These are phyloP conservation scores for Mimosa bimucronata DNA, from an alignment of 306 rosid genomes.

Conservation along the genomic window DNA sequence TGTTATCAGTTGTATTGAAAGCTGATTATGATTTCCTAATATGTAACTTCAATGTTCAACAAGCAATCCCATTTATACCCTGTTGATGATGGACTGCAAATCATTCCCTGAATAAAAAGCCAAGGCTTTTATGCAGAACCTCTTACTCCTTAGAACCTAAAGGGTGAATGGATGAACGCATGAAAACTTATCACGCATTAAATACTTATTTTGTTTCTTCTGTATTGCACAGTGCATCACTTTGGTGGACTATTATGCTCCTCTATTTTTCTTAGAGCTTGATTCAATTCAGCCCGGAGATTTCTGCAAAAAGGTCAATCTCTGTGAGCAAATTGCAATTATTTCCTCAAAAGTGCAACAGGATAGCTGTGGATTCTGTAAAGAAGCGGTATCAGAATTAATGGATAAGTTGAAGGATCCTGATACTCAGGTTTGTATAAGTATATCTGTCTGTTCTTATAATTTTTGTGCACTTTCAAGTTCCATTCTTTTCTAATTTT, in stretches of 20 bases:
- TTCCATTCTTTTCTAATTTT: neutral
- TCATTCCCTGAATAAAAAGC: neutral
- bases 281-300: slow-evolving; percentile 57
- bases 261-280: slow-evolving; percentile 75
- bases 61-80: neutral
- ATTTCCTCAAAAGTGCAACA: slow-evolving; percentile 58
- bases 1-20: neutral
- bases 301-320: slow-evolving; percentile 69
- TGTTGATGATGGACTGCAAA: slow-evolving; percentile 7
- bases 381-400: slow-evolving; percentile 62
- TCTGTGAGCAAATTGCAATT: slow-evolving; percentile 59
- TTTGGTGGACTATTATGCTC: slow-evolving; percentile 83
- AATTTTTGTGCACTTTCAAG: slow-evolving; percentile 3
- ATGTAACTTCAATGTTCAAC: slow-evolving; percentile 16
- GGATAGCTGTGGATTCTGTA: slow-evolving; percentile 72
- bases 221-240: slow-evolving; percentile 57
- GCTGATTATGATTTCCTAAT: neutral
- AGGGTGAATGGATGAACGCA: slow-evolving; percentile 13
- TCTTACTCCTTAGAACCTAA: neutral
- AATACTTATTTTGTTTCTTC: slow-evolving; percentile 22
- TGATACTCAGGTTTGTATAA: slow-evolving; percentile 64
- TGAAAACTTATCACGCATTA: neutral
- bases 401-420: slow-evolving; percentile 75
- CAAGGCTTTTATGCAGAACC: neutral
- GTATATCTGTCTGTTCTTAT: slow-evolving; percentile 23